Evolutionary conservation across 1,139 yeast genomes (phyloP), one percentile per base, ranked within the genome.

Genomic region (Protomyces inouyei): DNA sequence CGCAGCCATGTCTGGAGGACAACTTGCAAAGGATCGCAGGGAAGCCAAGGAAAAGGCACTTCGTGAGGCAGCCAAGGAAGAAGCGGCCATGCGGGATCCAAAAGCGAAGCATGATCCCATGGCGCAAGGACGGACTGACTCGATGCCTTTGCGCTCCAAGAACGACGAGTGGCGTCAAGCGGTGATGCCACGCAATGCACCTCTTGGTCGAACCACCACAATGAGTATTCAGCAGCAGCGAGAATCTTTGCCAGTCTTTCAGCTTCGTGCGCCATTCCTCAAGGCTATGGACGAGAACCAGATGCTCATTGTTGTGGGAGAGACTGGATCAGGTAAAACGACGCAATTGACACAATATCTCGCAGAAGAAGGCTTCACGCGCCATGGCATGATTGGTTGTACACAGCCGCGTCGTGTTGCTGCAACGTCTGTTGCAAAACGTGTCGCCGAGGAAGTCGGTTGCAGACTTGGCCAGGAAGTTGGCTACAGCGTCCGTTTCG

Each of bases 341-440:
- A 93, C 98, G 0, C 98, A 93, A 74, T 76, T 93, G 45, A 84
- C 97, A 0, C 98, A 93, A 73, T 91, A 83, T 72, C 77, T 93
- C 21, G 81, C 82, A 69, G 97, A 91, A 70, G 90, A 85, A 63
- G 97, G 97, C 0, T 84, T 84, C 71, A 82, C 82, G 1, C 74
- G 75, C 32, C 71, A 78, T 28, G 85, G 85, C 0, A 79, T 82
- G 40, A 87, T 93, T 67, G 97, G 88, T 0, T 87, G 96, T 72
- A 92, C 98, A 0, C 98, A 93, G 74, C 98, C 98, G 0, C 82
- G 98, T 74, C 81, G 98, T 70, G 97, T 93, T 45, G 98, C 98
- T 0, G 97, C 98, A 0, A 87, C 88, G 84, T 87, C 96, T 53
- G 97, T 93, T 2, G 97, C 98, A 0, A 84, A 86, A 68, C 82